Percentiles rank a stretch among this genome's conserved stretches.
Conservation (phyloP, 2,329 filamentous ascomycete species). For the Purpureocillium takamizusanense region DNA sequence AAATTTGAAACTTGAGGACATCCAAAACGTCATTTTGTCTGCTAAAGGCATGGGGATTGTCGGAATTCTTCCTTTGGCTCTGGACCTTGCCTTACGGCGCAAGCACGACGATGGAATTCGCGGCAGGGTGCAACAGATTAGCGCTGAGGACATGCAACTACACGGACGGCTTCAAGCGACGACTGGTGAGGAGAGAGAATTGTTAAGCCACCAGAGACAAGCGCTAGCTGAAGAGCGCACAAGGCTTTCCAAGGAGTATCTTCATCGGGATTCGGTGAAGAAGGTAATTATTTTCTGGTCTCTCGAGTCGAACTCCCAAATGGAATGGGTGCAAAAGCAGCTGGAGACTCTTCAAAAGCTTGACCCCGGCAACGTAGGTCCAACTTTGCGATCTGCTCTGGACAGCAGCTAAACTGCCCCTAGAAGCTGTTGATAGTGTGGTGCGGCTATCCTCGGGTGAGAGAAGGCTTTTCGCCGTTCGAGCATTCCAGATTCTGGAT, state of each 20-base stretch:
- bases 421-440: constrained; percentile 5
- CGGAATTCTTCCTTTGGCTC: constrained; percentile 1
- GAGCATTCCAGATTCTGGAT: constrained; percentile 2
- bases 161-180: neutral
- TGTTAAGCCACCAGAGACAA: neutral
- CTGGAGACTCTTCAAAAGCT: constrained; percentile 2
- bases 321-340: constrained; percentile 1
- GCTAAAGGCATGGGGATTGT: constrained; percentile 5
- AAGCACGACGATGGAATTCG: constrained; percentile 1
- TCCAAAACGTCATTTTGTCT: constrained; percentile 3
- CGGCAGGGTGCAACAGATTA: constrained; percentile 1
- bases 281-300: constrained; percentile 5
- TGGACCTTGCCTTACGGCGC: constrained; percentile 1
- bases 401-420: neutral
- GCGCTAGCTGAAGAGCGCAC: neutral
- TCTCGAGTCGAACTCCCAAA: constrained; percentile 3
- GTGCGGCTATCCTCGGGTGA: constrained; percentile 1
- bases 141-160: neutral
- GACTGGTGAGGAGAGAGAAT: neutral
- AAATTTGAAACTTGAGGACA: neutral
- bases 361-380: constrained; percentile 2
- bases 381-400: neutral
- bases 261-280: constrained; percentile 2
- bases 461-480: constrained; percentile 1
- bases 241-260: neutral